A percentile compares a stretch with the other conserved stretches of the same genome.
Evolutionary conservation across 805 yeast genomes (phyloP).

Genomic region (Candida caryicola): DNA sequence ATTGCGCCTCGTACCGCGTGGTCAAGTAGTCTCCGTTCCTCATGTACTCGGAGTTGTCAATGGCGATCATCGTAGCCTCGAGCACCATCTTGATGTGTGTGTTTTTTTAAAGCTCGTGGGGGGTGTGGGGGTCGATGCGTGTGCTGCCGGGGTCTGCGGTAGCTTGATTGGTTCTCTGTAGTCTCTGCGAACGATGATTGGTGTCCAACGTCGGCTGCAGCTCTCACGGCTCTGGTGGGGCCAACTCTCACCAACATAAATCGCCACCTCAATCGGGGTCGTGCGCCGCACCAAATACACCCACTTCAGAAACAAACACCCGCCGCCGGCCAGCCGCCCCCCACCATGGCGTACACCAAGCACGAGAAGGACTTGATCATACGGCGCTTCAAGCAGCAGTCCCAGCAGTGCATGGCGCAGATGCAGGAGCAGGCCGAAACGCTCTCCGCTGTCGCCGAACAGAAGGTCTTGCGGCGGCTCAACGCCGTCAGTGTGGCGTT

Average conservation of each 20-base stretch:
- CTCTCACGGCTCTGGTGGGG: too few relatives aligned
- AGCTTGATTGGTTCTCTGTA: neutral
- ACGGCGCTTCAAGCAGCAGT: slow-evolving; percentile 22
- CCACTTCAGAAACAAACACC: too few relatives aligned
- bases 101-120: too few relatives aligned
- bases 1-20: slow-evolving; percentile 87
- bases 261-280: too few relatives aligned
- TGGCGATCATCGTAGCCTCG: slow-evolving; percentile 93
- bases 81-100: slow-evolving; percentile 80
- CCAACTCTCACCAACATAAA: too few relatives aligned
- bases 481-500: slow-evolving; percentile 48
- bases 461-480: slow-evolving; percentile 39
- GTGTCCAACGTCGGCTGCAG: slow-evolving; percentile 4
- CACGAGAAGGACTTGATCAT: slow-evolving; percentile 39
- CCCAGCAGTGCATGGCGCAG: slow-evolving; percentile 17
- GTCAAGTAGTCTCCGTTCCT: slow-evolving; percentile 93
- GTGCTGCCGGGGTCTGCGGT: neutral
- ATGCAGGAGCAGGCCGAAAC: slow-evolving; percentile 25
- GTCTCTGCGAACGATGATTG: neutral
- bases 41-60: slow-evolving; percentile 95
- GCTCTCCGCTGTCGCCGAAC: slow-evolving; percentile 26
- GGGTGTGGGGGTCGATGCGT: slow-evolving; percentile 4
- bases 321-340: too few relatives aligned
- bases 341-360: slow-evolving; percentile 18
- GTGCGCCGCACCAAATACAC: too few relatives aligned